phyloP scores from a whole-genome alignment of 805 yeast genomes.

The Yarrowia sp. region DNA sequence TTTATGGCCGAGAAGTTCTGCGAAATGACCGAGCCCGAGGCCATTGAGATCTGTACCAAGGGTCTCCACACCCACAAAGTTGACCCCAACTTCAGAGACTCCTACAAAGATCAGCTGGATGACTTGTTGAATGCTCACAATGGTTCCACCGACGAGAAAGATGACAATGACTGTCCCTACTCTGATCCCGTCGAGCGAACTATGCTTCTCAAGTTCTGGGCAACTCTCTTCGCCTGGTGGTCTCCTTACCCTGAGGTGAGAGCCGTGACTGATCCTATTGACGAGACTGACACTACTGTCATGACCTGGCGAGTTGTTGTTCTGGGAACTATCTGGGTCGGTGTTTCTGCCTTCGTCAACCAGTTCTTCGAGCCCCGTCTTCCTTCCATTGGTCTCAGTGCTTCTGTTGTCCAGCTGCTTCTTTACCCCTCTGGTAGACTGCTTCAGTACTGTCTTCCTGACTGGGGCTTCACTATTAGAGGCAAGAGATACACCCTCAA shows the following conservation, averaged over 20 bases:
- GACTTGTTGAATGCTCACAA: not conserved
- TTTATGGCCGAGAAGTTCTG: not conserved
- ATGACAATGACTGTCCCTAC: not conserved
- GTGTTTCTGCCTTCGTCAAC: slow-evolving; percentile 43
- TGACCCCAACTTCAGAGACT: not conserved
- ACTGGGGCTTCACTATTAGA: slow-evolving; percentile 49
- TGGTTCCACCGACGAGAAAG: not conserved
- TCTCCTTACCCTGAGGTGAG: not conserved
- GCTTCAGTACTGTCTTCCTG: slow-evolving; percentile 42
- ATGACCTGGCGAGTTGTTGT: slow-evolving; percentile 40
- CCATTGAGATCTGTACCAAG: not conserved
- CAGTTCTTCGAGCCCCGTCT: slow-evolving; percentile 59
- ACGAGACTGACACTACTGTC: not conserved
- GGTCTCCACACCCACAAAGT: not conserved
- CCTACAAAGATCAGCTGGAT: not conserved
- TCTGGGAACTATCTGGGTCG: slow-evolving; percentile 50
- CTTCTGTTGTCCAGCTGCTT: slow-evolving; percentile 61
- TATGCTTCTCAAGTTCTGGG: not conserved
- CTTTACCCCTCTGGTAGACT: slow-evolving; percentile 62
- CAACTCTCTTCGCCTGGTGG: slow-evolving; percentile 2
- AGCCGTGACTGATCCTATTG: not conserved
- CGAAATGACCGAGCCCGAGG: not conserved
- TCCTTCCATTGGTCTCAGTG: slow-evolving; percentile 58
- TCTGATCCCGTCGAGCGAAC: not conserved
- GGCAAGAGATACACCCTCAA: slow-evolving; percentile 52